Base-by-base conservation (phyloP, 768 basidiomycete species). In the Tricholomella constricta region DNA sequence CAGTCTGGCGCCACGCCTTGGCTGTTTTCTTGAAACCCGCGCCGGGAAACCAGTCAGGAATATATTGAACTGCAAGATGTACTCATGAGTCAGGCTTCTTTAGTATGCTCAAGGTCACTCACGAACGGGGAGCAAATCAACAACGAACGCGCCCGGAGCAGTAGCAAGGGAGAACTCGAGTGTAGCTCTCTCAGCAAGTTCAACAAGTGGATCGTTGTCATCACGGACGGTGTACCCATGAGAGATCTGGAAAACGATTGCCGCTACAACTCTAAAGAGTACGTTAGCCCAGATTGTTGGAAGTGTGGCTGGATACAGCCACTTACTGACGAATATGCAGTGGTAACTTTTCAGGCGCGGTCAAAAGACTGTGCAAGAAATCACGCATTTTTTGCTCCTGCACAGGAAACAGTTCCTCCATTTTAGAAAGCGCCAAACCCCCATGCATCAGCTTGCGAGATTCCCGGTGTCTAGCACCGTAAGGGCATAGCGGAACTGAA, bases 31-130 rank as follows among this genome's bases (percentile, higher is more conserved):
- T 76, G 71, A 84, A 84, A 0, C 68, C 68, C 9, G 79, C 78
- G 5, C 83, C 83, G 4, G 83, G 83, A 55, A 84, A 74, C 83
- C 83, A 84, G n/a, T 70, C 66, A 15, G 81, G 80, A 36, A 81
- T 45, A 48, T 78, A 63, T 32, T 69, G 69, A 48, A 82, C 81
- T 84, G 41, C 23, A 31, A 29, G 25, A 17, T 23, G 36, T 43
- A 23, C n/a, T 15, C 26, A 41, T 20, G 43, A 40, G 22, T 48
- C 52, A 32, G 51, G 20, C 20, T 7, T 50, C 6, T 10, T 20
- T 6, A 36, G 12, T 17, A 11, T n/a, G 6, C 9, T 14, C 36
- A 22, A 31, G 37, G n/a, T 3, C 14, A 65, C 73, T 50, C 48
- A 77, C 77, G 48, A 15, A 72, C 62, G 6, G 83, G 83, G 9